Base-by-base conservation (phyloP, 257 asterid species). In the Solanum peruvianum region DNA sequence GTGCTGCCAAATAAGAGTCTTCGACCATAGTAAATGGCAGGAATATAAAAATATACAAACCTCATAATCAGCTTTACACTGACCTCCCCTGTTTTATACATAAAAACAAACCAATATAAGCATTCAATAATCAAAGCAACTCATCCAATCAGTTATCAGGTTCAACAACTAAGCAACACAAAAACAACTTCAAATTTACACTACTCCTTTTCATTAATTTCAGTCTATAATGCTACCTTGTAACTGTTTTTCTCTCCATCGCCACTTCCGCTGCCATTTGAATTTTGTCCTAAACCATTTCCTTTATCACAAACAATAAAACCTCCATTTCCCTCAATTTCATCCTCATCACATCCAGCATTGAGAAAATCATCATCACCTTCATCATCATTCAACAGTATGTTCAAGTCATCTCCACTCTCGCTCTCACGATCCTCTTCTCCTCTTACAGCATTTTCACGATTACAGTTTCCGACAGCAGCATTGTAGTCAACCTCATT, bases 331-430 rank as follows among this genome's bases (percentile, higher is more conserved):
- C 11, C 83, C 60, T 42, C 83, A 76, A 42, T 47, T 29, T n/a
- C 76, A 41, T 20, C 20, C 16, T 41, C 82, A 25, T 83, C 82
- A 60, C 13, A 60, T 60, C 67, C 67, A 21, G 27, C 67, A 21
- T 60, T 60, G 67, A 60, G 27, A 60, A 60, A 21, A 60, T 60
- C 6, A 69, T 86, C 87, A 56, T 14, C 15, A 41, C 83, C 91
- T 75, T 27, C 82, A 12, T 88, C 86, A 41, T 87, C 91, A 88
- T 91, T 89, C 91, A 91, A 83, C 69, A 91, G 87, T 37, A 90
- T 91, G 56, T 89, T 82, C 62, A 88, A 88, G 39, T 88, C 93
- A 44, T 91, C 94, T 87, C 88, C 93, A 25, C 88, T 85, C 82
- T 47, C 76, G 42, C 69, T 41, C 35, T 60, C 90, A 60, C n/a